Conservation (phyloP, 805 yeast species). For the Saturnispora gosingensis region DNA sequence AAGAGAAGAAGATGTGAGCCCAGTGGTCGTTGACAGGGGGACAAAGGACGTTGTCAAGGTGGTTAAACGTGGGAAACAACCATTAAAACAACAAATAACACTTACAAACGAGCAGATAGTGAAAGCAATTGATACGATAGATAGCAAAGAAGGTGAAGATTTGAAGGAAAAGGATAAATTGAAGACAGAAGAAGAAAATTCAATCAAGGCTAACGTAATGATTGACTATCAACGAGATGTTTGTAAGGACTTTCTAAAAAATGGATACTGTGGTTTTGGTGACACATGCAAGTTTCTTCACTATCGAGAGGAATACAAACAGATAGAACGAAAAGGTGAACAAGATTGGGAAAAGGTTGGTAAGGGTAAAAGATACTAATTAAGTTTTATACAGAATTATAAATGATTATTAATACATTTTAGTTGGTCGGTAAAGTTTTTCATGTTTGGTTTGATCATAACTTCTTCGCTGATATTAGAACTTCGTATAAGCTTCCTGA, state of each 20-base stretch:
- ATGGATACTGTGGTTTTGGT: slow-evolving; percentile 96
- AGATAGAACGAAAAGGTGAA: slow-evolving; percentile 23
- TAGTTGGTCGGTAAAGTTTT: not conserved
- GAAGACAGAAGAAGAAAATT: not conserved
- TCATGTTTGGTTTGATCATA: not conserved
- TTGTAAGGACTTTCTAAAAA: slow-evolving; percentile 83
- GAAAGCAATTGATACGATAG: not conserved
- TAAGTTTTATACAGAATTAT: slow-evolving; percentile 1
- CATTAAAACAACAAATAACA: not conserved
- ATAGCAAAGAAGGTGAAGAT: not conserved
- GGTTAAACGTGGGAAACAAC: not conserved
- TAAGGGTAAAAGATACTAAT: slow-evolving; percentile 6
- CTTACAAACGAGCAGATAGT: not conserved
- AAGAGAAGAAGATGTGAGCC: not conserved
- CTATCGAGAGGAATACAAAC: slow-evolving; percentile 73
- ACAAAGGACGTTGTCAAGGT: not conserved
- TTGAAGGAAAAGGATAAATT: not conserved
- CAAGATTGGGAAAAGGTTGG: slow-evolving; percentile 55
- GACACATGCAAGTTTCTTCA: slow-evolving; percentile 94
- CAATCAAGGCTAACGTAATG: slow-evolving; percentile 51
- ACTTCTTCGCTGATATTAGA: not conserved
- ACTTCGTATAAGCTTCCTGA: not conserved
- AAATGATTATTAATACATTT: slow-evolving; percentile 7
- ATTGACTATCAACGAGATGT: slow-evolving; percentile 89
- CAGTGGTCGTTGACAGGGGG: not conserved